These are phyloP conservation scores for Aspergillus vadensis DNA, from an alignment of 2,329 filamentous ascomycete genomes.

Conservation along the genomic window DNA sequence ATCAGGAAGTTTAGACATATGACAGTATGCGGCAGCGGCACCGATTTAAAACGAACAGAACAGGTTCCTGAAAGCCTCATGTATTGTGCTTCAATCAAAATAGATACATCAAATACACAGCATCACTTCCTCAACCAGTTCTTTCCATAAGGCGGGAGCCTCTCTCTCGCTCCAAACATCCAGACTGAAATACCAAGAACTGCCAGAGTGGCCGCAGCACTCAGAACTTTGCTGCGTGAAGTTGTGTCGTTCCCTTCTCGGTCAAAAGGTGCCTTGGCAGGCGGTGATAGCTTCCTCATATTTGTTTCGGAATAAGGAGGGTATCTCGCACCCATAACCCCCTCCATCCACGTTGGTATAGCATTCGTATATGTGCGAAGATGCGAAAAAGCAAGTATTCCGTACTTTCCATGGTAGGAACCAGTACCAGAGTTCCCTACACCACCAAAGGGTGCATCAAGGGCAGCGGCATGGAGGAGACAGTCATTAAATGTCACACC, in stretches of 20 bases:
- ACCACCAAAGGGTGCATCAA: constrained; percentile 13
- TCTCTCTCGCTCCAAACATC: neutral
- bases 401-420: constrained; percentile 15
- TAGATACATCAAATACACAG: neutral
- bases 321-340: neutral
- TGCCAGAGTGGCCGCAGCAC: neutral
- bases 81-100: neutral
- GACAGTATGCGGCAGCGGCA: too few relatives aligned
- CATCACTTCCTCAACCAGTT: neutral
- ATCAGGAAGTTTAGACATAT: too few relatives aligned
- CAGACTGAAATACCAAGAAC: neutral
- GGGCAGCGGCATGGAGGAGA: constrained; percentile 13
- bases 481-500: constrained; percentile 17
- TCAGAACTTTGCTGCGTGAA: neutral
- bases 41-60: neutral
- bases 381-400: constrained; percentile 8
- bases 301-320: neutral
- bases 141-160: neutral
- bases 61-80: neutral
- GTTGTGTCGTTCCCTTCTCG: neutral
- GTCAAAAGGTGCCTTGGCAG: neutral
- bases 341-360: neutral
- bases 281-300: neutral
- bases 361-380: neutral
- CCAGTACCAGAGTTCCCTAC: constrained; percentile 15